Percentiles rank a stretch among this genome's conserved stretches.
Conservation (phyloP, 805 yeast species). For the Metschnikowia matae region DNA sequence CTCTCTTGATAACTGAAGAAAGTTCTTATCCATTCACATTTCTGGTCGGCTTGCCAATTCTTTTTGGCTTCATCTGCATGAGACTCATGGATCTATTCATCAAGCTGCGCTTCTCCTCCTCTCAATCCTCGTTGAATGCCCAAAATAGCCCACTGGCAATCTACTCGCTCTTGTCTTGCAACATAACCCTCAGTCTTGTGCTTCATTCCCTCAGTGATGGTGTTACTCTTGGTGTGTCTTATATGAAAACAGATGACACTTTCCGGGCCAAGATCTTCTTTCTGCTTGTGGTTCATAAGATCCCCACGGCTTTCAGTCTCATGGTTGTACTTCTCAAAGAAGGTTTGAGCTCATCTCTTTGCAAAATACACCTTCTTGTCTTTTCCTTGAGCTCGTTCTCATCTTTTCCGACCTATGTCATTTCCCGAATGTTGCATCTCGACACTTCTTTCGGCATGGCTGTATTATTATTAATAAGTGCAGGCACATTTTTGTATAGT, state of each 20-base stretch:
- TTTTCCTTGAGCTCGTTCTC: slow-evolving; percentile 61
- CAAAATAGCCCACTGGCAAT: slow-evolving; percentile 24
- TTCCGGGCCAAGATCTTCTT: slow-evolving; percentile 47
- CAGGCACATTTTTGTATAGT: slow-evolving; percentile 71
- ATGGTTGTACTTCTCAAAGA: slow-evolving; percentile 47
- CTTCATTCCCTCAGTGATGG: slow-evolving; percentile 74
- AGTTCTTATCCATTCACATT: slow-evolving; percentile 17
- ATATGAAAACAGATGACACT: slow-evolving; percentile 34
- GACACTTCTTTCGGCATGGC: slow-evolving; percentile 44
- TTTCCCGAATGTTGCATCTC: slow-evolving; percentile 29
- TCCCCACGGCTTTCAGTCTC: slow-evolving; percentile 72
- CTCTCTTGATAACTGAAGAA: slow-evolving; percentile 18
- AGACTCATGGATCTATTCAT: slow-evolving; percentile 18
- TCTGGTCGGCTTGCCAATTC: slow-evolving; percentile 44
- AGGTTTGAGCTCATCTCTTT: slow-evolving; percentile 26
- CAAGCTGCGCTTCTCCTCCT: not conserved
- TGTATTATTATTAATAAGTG: slow-evolving; percentile 55
- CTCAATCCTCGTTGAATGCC: not conserved
- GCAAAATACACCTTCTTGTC: slow-evolving; percentile 44
- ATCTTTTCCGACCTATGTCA: slow-evolving; percentile 48
- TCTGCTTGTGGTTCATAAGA: slow-evolving; percentile 65
- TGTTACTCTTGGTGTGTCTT: slow-evolving; percentile 62
- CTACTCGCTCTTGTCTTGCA: slow-evolving; percentile 34
- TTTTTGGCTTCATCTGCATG: slow-evolving; percentile 54
- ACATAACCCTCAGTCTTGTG: slow-evolving; percentile 51